Evolutionary conservation across 495 filamentous ascomycete species (phyloP).

Genomic region (Hyphodiscus hymeniophilus): DNA sequence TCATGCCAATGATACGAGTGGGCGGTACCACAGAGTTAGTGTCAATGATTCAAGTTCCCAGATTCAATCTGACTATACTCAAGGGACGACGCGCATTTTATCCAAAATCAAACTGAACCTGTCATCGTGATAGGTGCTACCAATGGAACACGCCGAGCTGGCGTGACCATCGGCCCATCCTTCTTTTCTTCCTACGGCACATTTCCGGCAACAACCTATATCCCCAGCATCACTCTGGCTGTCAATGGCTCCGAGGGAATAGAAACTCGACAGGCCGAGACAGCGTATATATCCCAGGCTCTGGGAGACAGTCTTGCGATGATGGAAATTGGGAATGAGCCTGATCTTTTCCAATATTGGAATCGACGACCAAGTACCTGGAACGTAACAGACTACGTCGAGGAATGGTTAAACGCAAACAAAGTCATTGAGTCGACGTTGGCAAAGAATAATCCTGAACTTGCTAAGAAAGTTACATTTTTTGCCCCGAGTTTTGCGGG

Average conservation of each 20-base stretch:
- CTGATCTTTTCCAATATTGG: neutral
- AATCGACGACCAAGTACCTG: neutral
- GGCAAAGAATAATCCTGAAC: neutral
- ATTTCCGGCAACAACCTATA: neutral
- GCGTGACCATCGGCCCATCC: neutral
- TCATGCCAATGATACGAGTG: neutral
- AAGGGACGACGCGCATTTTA: neutral
- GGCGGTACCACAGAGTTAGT: neutral
- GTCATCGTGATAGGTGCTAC: neutral
- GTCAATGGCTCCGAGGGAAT: neutral
- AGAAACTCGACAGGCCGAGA: neutral
- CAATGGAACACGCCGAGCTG: neutral
- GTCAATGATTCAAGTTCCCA: neutral
- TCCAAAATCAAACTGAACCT: neutral
- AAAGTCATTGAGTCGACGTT: neutral
- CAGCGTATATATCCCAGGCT: neutral
- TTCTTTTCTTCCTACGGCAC: neutral
- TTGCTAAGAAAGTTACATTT: neutral
- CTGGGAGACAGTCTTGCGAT: neutral
- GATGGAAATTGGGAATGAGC: neutral
- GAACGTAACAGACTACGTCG: neutral
- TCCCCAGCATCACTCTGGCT: neutral
- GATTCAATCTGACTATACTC: neutral
- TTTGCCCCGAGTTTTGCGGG: neutral
- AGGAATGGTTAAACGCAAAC: neutral